These are phyloP conservation scores for Allium sativum DNA, from an alignment of 106 monocot species.

Conservation along the genomic window DNA sequence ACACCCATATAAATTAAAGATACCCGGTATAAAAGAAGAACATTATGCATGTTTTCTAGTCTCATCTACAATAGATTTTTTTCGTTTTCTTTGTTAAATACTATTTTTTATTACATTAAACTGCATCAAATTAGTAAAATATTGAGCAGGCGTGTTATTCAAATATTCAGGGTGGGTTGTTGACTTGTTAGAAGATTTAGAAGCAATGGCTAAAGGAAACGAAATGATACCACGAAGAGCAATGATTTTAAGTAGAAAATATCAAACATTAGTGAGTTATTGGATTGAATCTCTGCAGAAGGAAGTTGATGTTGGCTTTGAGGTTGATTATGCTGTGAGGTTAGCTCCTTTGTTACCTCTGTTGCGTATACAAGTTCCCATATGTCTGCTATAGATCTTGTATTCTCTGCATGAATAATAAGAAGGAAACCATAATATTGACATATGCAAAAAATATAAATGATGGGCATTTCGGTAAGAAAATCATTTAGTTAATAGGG, in stretches of 20 bases:
- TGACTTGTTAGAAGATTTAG: conserved; percentile 92
- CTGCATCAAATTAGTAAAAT: not conserved
- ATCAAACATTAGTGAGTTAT: conserved; percentile 87
- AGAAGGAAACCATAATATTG: no score
- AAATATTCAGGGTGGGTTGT: conserved; percentile 74
- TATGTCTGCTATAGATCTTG: no score
- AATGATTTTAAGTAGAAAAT: conserved; percentile 96
- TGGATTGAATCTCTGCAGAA: conserved; percentile 99
- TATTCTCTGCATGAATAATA: no score
- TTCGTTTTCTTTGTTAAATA: not conserved
- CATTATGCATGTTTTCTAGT: no score
- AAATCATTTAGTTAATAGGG: no score
- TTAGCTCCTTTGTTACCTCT: conserved; percentile 10
- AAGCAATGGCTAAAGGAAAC: conserved; percentile 80
- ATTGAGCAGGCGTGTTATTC: conserved; percentile 33
- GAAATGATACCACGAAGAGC: conserved; percentile 70
- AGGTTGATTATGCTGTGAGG: conserved; percentile 96
- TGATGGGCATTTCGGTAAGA: no score
- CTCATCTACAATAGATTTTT: no score
- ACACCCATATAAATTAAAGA: no score
- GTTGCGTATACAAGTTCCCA: no score
- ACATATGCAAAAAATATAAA: no score
- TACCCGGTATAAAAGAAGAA: no score
- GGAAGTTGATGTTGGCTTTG: conserved; percentile 91
- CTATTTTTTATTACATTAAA: not conserved